Evolutionary conservation across 1,284 basidiomycete species (phyloP), one percentile per base, ranked within the genome.

Genomic region (Meira miltonrushii): DNA sequence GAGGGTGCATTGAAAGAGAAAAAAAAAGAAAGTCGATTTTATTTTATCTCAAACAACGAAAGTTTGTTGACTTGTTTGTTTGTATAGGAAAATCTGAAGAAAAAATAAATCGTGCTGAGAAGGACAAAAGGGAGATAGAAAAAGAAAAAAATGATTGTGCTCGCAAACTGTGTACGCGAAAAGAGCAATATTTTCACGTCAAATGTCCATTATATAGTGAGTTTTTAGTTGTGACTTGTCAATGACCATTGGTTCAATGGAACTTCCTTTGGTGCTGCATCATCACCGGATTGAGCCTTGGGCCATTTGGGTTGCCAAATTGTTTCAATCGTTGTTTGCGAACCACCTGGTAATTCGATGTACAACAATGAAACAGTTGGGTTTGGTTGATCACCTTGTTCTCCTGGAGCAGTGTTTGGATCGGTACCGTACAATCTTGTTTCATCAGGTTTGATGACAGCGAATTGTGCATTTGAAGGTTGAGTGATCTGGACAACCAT

Each of bases 321-420:
- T 10, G 78, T 77, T 59, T 73, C 61, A 25, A 79, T 55, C 33
- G 68, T 89, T 78, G 88, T 86, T 44, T 57, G 62, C 50, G 57
- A 49, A 25, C 65, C 57, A 19, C 65, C 65, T 43, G 54, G 52
- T 10, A 95, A 76, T 65, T 82, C 82, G 77, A 97, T 88, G 67
- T 83, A 83, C 49, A 98, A 81, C 15, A 94, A 90, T 9, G 84
- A 88, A 54, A 92, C 88, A 23, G 85, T 86, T 0, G 84, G 82
- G 80, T 96, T 95, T 23, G 80, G 75, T 78, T 90, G 88, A 79
- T 93, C 64, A 23, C 88, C 69, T 37, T 82, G 62, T 66, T 80
- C 75, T 21, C 80, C 68, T 12, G 78, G 37, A 9, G 88, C 86
- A 2, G 87, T 82, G 1, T 85, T 76, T 0, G 87, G 86, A 71